Evolutionary conservation across 2,329 filamentous ascomycete genomes (phyloP).

Genomic region (Stenocarpella maydis): DNA sequence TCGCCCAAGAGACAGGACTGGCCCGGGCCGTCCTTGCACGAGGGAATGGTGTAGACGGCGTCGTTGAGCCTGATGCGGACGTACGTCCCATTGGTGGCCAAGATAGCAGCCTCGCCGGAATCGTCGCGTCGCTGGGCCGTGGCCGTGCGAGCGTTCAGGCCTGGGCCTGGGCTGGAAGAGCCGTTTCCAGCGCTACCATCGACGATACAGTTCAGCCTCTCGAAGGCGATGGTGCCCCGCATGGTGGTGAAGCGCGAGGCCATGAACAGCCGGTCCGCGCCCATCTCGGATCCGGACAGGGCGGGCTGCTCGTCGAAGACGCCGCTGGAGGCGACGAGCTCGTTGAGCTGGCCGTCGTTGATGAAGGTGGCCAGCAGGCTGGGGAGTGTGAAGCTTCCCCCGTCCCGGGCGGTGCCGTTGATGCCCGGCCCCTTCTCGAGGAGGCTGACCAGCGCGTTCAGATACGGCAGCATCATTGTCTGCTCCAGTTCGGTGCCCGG

Average conservation of each 20-base stretch:
- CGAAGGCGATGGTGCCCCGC: conserved; percentile 71
- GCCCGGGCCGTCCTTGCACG: conserved; percentile 64
- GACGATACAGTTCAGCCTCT: conserved; percentile 63
- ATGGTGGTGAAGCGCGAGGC: conserved; percentile 66
- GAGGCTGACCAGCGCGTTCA: conserved; percentile 61
- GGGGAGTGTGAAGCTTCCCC: conserved; percentile 58
- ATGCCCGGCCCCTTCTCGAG: conserved; percentile 61
- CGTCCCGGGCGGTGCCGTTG: conserved; percentile 55
- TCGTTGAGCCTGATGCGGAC: conserved; percentile 69
- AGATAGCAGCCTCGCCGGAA: conserved; percentile 20
- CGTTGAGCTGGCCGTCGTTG: conserved; percentile 72
- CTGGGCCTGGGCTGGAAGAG: background rate
- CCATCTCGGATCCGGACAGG: conserved; percentile 56
- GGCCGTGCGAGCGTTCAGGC: background rate
- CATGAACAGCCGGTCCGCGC: conserved; percentile 59
- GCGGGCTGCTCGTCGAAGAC: conserved; percentile 65
- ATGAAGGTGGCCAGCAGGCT: conserved; percentile 68
- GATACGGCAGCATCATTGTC: conserved; percentile 68
- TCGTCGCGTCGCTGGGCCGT: conserved; percentile 10
- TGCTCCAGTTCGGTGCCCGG: conserved; percentile 62
- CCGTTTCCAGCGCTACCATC: conserved; percentile 21
- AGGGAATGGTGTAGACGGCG: conserved; percentile 66
- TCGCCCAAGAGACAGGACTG: conserved; percentile 57
- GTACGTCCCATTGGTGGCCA: conserved; percentile 51
- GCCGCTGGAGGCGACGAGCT: conserved; percentile 66